These are phyloP conservation scores for Vigna trinervia DNA, from an alignment of 306 rosid species.

Conservation along the genomic window DNA sequence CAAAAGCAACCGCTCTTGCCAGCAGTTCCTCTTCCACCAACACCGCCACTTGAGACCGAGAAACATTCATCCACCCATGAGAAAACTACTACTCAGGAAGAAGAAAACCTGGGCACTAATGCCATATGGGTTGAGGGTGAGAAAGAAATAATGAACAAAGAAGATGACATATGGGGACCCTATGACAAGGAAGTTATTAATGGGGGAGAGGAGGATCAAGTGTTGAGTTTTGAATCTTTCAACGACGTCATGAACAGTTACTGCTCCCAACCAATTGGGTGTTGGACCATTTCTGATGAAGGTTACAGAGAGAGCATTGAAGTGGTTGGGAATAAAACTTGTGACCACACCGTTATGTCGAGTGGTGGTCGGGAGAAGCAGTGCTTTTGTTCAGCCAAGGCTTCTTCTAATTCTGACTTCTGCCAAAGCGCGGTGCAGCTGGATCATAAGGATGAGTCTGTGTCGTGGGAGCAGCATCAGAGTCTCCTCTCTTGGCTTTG, in stretches of 20 bases:
- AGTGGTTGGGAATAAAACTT: background rate
- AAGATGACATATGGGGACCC: background rate
- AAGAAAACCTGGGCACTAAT: background rate
- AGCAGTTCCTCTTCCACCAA: constrained; percentile 31
- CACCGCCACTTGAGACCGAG: constrained; percentile 44
- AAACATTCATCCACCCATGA: background rate
- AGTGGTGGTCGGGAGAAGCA: constrained; percentile 40
- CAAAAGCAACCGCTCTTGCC: background rate
- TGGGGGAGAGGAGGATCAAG: background rate
- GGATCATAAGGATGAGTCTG: constrained; percentile 2
- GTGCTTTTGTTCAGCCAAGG: constrained; percentile 31
- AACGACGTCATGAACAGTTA: constrained; percentile 44
- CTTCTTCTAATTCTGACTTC: background rate
- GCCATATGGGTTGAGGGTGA: background rate
- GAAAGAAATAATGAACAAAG: background rate
- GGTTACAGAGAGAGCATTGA: constrained; percentile 8
- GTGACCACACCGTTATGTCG: background rate
- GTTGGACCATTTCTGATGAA: constrained; percentile 1
- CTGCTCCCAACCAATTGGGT: constrained; percentile 31
- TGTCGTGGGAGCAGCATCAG: background rate
- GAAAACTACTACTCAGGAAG: background rate
- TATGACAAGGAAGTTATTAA: background rate
- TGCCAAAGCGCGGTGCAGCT: background rate
- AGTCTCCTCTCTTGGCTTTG: constrained; percentile 48
- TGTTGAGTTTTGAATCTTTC: constrained; percentile 25